Evolutionary conservation across 2,329 filamentous ascomycete species (phyloP), one percentile per base, ranked within the genome.

Genomic region (Drechslerella stenobrocha): DNA sequence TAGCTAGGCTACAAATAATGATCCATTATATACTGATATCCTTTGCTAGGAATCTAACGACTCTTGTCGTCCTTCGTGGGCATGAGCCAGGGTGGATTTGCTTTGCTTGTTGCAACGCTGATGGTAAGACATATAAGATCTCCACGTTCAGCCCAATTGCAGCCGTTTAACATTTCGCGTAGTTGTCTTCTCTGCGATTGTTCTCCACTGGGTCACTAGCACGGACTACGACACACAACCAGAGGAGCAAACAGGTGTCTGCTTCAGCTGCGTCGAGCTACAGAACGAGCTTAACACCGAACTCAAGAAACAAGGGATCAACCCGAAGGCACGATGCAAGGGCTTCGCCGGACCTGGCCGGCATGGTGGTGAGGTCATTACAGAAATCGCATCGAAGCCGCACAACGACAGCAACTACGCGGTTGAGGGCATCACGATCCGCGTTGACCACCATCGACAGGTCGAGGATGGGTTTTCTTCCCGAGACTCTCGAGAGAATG

Each of bases 61-160:
- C 86, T 0, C 75, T 86, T 0, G 81, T 84, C 77, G 78, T 78
- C 1, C 78, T 86, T 1, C 75, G 82, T 22, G 84, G 84, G 9
- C 71, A 61, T 24, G 84, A 86, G 72, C 83, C 81, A 1, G 84
- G 81, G 2, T 87, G 84, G 83, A 79, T 87, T 1, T 87, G 83
- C 70, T 78, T 87, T 2, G 83, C 85, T 77, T 83, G 82, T 72
- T 87, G 84, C 73, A 86, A 86, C 72, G 79, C 80, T 69, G 84
- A 87, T 73, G 81, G 83, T 84, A 74, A 72, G 79, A 76, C 26
- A 15, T 24, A 11, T 40, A n/a, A n/a, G n/a, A n/a, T n/a, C 24
- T 32, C 26, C 46, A 34, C 52, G 15, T 20, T 8, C 30, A 34
- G 26, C 20, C 3, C 2, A 28, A 8, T 7, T 8, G 6, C 26